These are phyloP conservation scores for Triglochin maritima DNA, from an alignment of 106 monocot genomes.

Conservation along the genomic window DNA sequence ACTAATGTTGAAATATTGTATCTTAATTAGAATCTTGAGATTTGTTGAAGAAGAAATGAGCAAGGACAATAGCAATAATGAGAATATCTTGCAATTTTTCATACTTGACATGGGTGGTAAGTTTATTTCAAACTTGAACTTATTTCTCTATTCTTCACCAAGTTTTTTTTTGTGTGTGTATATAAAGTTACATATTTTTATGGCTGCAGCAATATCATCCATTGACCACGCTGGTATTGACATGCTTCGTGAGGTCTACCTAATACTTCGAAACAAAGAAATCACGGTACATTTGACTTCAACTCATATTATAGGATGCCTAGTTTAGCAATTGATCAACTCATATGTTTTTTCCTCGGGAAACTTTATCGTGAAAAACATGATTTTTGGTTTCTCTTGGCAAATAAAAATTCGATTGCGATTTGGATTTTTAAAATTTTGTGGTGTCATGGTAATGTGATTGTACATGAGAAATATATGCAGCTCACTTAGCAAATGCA, in stretches of 20 bases:
- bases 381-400: too few species aligned
- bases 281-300: conserved; percentile 36
- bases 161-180: not conserved
- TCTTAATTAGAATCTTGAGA: conserved; percentile 29
- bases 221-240: conserved; percentile 45
- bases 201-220: conserved; percentile 38
- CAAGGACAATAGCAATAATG: conserved; percentile 4
- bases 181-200: not conserved
- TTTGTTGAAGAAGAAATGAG: conserved; percentile 39
- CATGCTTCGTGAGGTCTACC: conserved; percentile 38
- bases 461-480: too few species aligned
- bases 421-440: too few species aligned
- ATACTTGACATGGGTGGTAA: conserved; percentile 49
- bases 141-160: not conserved
- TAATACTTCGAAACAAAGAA: conserved; percentile 23
- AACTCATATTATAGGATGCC: not conserved
- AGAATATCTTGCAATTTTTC: conserved; percentile 26
- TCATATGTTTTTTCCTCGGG: too few species aligned
- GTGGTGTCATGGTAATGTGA: too few species aligned
- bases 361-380: too few species aligned
- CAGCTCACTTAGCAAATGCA: too few species aligned
- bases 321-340: too few species aligned
- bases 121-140: not conserved
- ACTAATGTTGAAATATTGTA: not conserved
- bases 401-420: too few species aligned